Conservation (phyloP, 495 filamentous ascomycete genomes). For the Hypoxylon trugodes region DNA sequence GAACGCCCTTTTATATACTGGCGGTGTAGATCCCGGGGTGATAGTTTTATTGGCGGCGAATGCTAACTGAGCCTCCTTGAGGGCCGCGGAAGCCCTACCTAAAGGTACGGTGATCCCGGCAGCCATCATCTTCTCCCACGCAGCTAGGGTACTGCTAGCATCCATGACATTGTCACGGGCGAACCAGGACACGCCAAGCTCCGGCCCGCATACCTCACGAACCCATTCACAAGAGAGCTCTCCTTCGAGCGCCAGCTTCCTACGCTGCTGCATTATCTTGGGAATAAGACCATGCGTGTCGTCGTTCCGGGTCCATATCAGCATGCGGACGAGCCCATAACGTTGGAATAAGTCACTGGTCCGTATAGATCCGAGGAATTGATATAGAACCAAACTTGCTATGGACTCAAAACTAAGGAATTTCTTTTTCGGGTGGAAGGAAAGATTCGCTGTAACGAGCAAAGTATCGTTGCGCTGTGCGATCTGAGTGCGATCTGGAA, state of each 20-base stretch:
- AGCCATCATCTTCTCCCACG: slow-evolving; percentile 46
- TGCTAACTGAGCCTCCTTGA: slow-evolving; percentile 41
- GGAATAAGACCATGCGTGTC: slow-evolving; percentile 65
- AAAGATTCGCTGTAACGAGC: slow-evolving; percentile 70
- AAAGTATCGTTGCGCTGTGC: slow-evolving; percentile 68
- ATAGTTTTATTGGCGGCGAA: neutral
- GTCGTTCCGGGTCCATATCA: slow-evolving; percentile 64
- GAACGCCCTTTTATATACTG: slow-evolving; percentile 43
- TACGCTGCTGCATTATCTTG: slow-evolving; percentile 58
- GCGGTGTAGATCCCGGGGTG: slow-evolving; percentile 26
- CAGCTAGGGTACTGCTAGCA: slow-evolving; percentile 36
- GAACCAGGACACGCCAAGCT: slow-evolving; percentile 10
- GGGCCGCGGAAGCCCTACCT: slow-evolving; percentile 43
- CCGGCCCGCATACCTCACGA: slow-evolving; percentile 52
- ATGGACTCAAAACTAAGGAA: slow-evolving; percentile 51
- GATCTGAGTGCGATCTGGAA: slow-evolving; percentile 36
- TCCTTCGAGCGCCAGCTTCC: slow-evolving; percentile 60
- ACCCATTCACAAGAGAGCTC: slow-evolving; percentile 64
- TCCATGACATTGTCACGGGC: slow-evolving; percentile 48
- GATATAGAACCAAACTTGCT: slow-evolving; percentile 52
- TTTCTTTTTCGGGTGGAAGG: slow-evolving; percentile 48
- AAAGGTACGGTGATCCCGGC: slow-evolving; percentile 42
- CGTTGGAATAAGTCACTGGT: slow-evolving; percentile 59
- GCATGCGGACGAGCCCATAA: slow-evolving; percentile 75
- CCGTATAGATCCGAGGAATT: slow-evolving; percentile 58